These are phyloP conservation scores for Yarrowia keelungensis DNA, from an alignment of 805 yeast genomes.

Conservation along the genomic window DNA sequence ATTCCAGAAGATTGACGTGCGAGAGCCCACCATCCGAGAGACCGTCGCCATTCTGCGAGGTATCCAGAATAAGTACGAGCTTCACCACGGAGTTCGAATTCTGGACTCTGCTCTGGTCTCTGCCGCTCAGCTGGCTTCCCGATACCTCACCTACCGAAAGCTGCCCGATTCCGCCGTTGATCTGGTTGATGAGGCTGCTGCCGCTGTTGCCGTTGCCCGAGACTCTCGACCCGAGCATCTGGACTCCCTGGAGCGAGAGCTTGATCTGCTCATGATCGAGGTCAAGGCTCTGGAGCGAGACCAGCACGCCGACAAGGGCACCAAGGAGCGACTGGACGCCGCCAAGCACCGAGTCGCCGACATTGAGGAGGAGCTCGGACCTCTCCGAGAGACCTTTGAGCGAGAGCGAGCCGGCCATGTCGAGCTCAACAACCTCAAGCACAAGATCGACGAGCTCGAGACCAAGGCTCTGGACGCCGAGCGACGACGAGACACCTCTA, in stretches of 20 bases:
- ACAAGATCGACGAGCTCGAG: constrained; percentile 90
- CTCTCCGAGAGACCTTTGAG: constrained; percentile 81
- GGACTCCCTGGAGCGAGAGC: constrained; percentile 90
- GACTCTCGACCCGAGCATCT: constrained; percentile 97
- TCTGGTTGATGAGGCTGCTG: constrained; percentile 94
- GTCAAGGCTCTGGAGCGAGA: constrained; percentile 96
- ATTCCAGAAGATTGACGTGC: constrained; percentile 95
- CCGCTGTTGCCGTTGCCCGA: constrained; percentile 96
- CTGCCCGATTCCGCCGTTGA: constrained; percentile 98
- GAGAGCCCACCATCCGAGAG: constrained; percentile 89
- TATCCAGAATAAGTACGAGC: constrained; percentile 90
- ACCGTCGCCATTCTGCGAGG: constrained; percentile 97
- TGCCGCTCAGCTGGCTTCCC: constrained; percentile 92
- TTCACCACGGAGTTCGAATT: constrained; percentile 97
- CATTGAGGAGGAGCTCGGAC: constrained; percentile 82
- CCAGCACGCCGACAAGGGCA: constrained; percentile 71
- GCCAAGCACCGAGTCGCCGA: constrained; percentile 84
- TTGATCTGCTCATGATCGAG: constrained; percentile 91
- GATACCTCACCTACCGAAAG: constrained; percentile 93
- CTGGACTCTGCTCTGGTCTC: constrained; percentile 92
- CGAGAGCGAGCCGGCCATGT: constrained; percentile 92
- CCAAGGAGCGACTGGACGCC: constrained; percentile 81
- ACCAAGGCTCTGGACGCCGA: constrained; percentile 95
- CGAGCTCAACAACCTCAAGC: constrained; percentile 85
- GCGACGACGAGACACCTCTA: constrained; percentile 91